Conservation (phyloP, 148 eudicot genomes). For the Arbutus unedo region DNA sequence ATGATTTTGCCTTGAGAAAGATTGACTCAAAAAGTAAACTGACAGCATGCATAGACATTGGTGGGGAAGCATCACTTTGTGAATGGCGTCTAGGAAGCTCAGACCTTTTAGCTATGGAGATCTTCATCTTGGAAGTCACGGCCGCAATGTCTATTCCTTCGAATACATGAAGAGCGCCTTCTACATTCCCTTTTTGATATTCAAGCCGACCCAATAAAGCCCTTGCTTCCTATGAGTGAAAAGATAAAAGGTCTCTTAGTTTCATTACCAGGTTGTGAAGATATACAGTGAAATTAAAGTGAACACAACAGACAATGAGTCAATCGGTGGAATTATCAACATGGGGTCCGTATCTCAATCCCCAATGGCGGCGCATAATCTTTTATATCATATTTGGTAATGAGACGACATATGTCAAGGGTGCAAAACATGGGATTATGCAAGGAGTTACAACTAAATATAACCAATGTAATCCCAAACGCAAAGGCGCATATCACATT, state of each 20-base stretch:
- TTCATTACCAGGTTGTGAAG: constrained; percentile 7
- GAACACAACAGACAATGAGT: background rate
- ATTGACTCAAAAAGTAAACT: constrained; percentile 80
- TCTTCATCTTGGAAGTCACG: constrained; percentile 57
- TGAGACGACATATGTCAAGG: background rate
- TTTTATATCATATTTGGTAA: background rate
- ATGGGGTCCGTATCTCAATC: background rate
- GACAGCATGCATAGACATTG: constrained; percentile 81
- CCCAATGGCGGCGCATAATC: background rate
- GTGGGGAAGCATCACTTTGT: constrained; percentile 44
- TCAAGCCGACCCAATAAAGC: constrained; percentile 87
- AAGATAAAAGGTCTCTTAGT: background rate
- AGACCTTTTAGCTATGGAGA: constrained; percentile 46
- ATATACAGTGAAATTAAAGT: background rate
- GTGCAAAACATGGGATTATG: constrained; percentile 2
- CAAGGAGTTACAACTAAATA: background rate
- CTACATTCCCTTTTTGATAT: constrained; percentile 86
- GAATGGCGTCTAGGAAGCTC: constrained; percentile 45
- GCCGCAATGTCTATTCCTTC: constrained; percentile 83
- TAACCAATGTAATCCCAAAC: background rate
- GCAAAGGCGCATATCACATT: background rate
- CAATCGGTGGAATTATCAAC: background rate
- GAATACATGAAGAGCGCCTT: constrained; percentile 76
- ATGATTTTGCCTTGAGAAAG: constrained; percentile 72
- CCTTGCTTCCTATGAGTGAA: constrained; percentile 65